A percentile compares a stretch with the other conserved stretches of the same genome.
Conservation (phyloP, 2,329 filamentous ascomycete genomes). For the Sphaceloma murrayae region DNA sequence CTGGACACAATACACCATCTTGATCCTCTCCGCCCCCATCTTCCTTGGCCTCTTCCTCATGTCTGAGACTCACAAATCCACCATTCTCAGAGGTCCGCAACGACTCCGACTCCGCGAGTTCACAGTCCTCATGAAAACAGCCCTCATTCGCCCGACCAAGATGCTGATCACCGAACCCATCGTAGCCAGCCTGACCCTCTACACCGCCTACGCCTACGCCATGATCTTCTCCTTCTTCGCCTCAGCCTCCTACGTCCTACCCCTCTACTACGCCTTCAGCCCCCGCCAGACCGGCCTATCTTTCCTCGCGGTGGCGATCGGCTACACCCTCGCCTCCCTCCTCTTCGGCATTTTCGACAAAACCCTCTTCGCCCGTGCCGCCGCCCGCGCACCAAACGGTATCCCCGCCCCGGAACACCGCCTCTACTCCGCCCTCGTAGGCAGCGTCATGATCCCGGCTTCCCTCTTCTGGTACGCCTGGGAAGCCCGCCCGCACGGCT, state of each 20-base stretch:
- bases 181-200: slow-evolving; percentile 30
- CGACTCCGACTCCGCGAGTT: slow-evolving; percentile 34
- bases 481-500: slow-evolving; percentile 32
- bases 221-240: slow-evolving; percentile 33
- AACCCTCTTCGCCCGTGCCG: slow-evolving; percentile 30
- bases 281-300: slow-evolving; percentile 30
- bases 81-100: slow-evolving; percentile 48
- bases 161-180: slow-evolving; percentile 32
- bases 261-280: slow-evolving; percentile 22
- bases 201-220: slow-evolving; percentile 33
- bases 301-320: slow-evolving; percentile 41
- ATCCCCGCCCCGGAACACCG: slow-evolving; percentile 46
- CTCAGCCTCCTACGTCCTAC: slow-evolving; percentile 29
- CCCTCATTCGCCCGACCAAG: slow-evolving; percentile 29
- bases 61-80: slow-evolving; percentile 57
- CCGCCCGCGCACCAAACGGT: slow-evolving; percentile 30
- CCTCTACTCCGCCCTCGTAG: slow-evolving; percentile 31
- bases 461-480: slow-evolving; percentile 52
- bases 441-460: slow-evolving; percentile 38
- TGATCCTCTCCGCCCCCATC: slow-evolving; percentile 52
- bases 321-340: slow-evolving; percentile 43
- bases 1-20: slow-evolving; percentile 62
- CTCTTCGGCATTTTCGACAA: slow-evolving; percentile 31
- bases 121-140: slow-evolving; percentile 27
- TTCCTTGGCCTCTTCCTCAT: slow-evolving; percentile 52